Conservation (phyloP, 306 rosid genomes). For the Ziziphus jujuba region DNA sequence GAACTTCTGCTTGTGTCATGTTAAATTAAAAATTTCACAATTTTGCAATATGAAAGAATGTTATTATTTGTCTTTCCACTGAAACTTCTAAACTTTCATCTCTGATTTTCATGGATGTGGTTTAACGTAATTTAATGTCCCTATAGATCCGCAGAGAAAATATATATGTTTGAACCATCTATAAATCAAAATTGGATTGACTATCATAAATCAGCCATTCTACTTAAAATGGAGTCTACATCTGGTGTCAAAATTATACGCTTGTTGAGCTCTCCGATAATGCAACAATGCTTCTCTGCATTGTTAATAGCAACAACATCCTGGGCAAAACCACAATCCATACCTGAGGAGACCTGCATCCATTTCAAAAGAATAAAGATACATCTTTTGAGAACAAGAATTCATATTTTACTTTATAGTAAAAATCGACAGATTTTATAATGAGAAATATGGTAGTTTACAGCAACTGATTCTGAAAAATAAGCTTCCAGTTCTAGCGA, state of each 20-base stretch:
- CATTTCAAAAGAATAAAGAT: conserved; percentile 13
- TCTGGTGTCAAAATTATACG: conserved; percentile 66
- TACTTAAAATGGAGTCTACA: conserved; percentile 46
- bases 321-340: conserved; percentile 64
- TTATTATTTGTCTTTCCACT: neutral
- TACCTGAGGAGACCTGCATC: conserved; percentile 72
- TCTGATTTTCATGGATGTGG: neutral
- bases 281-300: conserved; percentile 57
- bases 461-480: neutral
- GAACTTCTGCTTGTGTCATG: too few relatives aligned
- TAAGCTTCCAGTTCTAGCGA: neutral
- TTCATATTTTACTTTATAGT: neutral
- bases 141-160: neutral
- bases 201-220: conserved; percentile 44
- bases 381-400: conserved; percentile 2
- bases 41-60: neutral
- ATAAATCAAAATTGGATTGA: conserved; percentile 19
- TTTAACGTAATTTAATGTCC: neutral
- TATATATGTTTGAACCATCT: neutral
- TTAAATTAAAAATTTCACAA: too few relatives aligned
- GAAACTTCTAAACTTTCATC: conserved; percentile 12
- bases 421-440: neutral
- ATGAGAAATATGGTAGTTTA: neutral
- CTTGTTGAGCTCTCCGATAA: conserved; percentile 64
- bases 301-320: conserved; percentile 61